These are phyloP conservation scores for Rhodamnia rubescens DNA, from an alignment of 345 rosid species.

Conservation along the genomic window DNA sequence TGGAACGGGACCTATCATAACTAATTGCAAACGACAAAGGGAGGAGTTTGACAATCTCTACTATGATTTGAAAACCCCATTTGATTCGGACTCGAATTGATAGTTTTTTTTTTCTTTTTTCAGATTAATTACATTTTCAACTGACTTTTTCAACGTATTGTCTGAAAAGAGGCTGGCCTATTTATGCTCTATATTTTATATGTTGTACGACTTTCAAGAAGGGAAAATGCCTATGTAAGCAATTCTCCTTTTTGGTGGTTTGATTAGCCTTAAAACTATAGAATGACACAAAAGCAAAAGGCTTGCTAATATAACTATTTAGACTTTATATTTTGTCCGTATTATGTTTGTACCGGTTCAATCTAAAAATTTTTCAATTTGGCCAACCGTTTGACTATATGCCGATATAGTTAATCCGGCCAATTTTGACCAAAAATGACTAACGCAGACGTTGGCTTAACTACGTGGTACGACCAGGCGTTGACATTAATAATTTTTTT, in stretches of 20 bases:
- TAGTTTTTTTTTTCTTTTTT: no score
- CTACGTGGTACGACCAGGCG: no score
- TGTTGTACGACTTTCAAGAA: not conserved
- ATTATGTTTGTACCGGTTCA: no score
- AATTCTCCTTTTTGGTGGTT: not conserved
- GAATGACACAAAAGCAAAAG: not conserved
- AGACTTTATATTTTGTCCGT: not conserved
- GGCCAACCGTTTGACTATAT: no score
- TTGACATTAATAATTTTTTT: no score
- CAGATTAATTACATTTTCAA: not conserved
- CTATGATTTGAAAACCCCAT: not conserved
- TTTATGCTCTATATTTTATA: not conserved
- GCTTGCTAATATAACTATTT: not conserved
- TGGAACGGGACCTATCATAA: not conserved
- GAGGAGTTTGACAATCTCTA: not conserved
- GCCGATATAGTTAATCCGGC: no score
- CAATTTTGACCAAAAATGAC: no score
- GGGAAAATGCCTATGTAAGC: not conserved
- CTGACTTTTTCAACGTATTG: not conserved
- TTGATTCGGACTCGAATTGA: not conserved
- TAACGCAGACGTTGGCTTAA: no score
- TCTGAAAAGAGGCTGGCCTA: not conserved
- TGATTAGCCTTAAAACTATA: not conserved
- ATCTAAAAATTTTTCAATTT: no score
- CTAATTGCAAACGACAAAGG: not conserved